Evolutionary conservation across 441 rosid genomes (phyloP), one percentile per base, ranked within the genome.

Genomic region (Gossypium aridum): DNA sequence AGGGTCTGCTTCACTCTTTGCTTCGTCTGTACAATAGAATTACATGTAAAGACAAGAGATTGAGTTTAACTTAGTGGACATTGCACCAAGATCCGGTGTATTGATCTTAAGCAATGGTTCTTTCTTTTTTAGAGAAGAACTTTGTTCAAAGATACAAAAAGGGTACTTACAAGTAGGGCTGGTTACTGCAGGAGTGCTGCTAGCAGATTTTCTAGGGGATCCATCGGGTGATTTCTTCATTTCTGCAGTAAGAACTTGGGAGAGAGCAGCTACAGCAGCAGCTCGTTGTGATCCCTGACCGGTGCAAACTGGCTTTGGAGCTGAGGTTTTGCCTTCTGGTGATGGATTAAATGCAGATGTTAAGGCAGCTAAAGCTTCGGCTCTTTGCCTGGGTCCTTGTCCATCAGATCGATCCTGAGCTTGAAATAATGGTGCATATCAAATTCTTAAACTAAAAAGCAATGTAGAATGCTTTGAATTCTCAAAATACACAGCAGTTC

Each of bases 241-340:
- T 77, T 96, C 99, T 62, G 97, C 98, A 19, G 88, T 89, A 76
- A 96, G 98, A 76, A 94, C 98, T 34, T 85, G 82, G 10, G 98
- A 96, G 74, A 96, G 95, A 83, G 98, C 99, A 57, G 99, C 98
- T 49, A 94, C 97, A 34, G 99, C 99, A 49, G 99, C 99, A 57
- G 98, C 97, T 82, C 98, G 91, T 77, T 96, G 99, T 25, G 98
- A 90, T 75, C 94, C 97, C 80, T 83, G 92, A 64, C 90, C 71
- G 0, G 77, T 23, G 54, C 83, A 84, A 28, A 83, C 55, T 64
- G 89, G 61, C 91, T 79, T 96, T 69, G 86, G 73, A 76, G 88
- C 43, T n/a, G 93, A 79, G 62, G 82, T 75, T 77, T 90, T 89
- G 68, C 76, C 26, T 66, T 65, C 84, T 17, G 96, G 81, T 68